Conservation (phyloP, 108 stramenopile species). For the Aurantiochytrium sp. region DNA sequence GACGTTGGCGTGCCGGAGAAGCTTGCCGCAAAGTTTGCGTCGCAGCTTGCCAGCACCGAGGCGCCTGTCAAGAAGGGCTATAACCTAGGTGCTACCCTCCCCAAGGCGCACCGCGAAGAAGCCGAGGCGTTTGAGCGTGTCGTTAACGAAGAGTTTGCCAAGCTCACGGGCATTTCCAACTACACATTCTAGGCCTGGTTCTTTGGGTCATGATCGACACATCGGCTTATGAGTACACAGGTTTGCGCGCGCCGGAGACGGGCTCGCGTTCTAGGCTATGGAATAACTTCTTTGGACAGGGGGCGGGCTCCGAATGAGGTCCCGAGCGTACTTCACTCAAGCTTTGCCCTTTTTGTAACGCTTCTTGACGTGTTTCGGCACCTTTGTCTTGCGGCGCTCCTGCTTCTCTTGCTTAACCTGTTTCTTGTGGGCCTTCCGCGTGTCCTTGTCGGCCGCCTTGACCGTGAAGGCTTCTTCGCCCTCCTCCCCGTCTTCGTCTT, state of each 20-base stretch:
- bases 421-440: constrained; percentile 38
- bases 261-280: too few relatives aligned
- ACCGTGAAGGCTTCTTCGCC: constrained; percentile 1
- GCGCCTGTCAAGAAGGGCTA: background rate
- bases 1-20: background rate
- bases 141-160: background rate
- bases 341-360: constrained; percentile 16
- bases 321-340: too few relatives aligned
- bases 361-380: constrained; percentile 46
- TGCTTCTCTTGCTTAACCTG: constrained; percentile 4
- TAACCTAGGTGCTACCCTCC: background rate
- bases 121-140: background rate
- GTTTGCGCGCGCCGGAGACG: too few relatives aligned
- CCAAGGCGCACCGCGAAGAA: background rate
- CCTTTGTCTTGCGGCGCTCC: constrained; percentile 34
- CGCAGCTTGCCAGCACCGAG: too few relatives aligned
- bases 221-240: too few relatives aligned
- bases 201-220: too few relatives aligned
- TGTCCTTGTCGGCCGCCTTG: constrained; percentile 32
- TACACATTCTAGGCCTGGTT: background rate
- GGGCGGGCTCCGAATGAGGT: too few relatives aligned
- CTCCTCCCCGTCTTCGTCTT: constrained; percentile 31
- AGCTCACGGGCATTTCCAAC: background rate
- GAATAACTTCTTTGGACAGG: too few relatives aligned
- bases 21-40: background rate